Evolutionary conservation across 2,329 filamentous ascomycete species (phyloP), one percentile per base, ranked within the genome.

Genomic region (Monilinia polystroma): DNA sequence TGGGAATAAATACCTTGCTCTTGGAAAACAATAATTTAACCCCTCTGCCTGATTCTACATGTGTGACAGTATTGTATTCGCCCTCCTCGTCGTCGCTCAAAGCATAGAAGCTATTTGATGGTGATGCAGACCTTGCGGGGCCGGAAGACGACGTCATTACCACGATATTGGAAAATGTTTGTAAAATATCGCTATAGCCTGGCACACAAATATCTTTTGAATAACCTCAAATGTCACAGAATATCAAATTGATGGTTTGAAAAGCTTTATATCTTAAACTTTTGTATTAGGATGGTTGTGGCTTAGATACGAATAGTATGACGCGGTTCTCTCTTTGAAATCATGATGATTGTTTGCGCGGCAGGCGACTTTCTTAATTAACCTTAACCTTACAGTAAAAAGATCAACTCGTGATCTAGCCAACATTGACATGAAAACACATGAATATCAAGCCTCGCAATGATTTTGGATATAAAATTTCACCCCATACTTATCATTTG

Each of bases 1-100:
- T 41, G 16, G 32, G 62, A 58, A 75, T 81, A 57, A 2, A 20
- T 74, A 91, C 91, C 84, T 98, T 99, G 89, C 93, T 97, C 81
- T 99, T 99, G 26, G 93, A 94, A 75, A 90, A 97, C 18, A 99
- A 83, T 43, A 99, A 82, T 80, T 98, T 99, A 56, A 99, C 95
- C 1, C 94, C 95, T 71, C 87, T 87, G 0, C 91, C 90, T 2
- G 87, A 87, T 72, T 85, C 86, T 4, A 87, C 86, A 75, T 96
- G 91, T 5, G 92, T 90, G 75, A 99, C 92, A 23, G 93, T 98
- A 77, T 96, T 91, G 81, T 99, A 99, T 55, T 91, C 95, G 72
- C 90, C 91, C 79, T 98, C 95, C 70, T 97, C 93, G 75, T 97
- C 93, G 81, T 99, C 96, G 78, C 92, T 97, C 83, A 98, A 83